Evolutionary conservation across 257 asterid species (phyloP).

Genomic region (Nicotiana obtusifolia): DNA sequence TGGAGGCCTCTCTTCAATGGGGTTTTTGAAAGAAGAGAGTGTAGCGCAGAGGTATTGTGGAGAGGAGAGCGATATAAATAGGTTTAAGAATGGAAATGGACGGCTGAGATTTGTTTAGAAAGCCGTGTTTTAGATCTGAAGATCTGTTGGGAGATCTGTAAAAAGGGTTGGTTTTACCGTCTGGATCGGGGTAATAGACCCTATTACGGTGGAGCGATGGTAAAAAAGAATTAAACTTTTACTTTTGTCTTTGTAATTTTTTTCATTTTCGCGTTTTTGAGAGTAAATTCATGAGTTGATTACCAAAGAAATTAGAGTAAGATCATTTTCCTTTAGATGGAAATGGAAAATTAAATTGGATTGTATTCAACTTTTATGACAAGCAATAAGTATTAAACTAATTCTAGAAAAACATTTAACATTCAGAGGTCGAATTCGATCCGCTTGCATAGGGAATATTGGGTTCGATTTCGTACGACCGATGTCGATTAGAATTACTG

Average conservation of each 20-base stretch:
- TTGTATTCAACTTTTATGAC: too few relatives aligned
- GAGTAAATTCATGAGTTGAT: neutral
- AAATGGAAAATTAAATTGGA: too few relatives aligned
- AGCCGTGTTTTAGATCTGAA: slow-evolving; percentile 42
- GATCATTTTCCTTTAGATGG: neutral
- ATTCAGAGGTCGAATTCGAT: too few relatives aligned
- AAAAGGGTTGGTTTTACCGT: neutral
- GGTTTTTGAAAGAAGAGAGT: neutral
- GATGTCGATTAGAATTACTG: too few relatives aligned
- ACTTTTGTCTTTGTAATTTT: too few relatives aligned
- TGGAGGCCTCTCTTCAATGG: neutral
- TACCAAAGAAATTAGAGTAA: too few relatives aligned
- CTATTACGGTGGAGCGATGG: neutral
- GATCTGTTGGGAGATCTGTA: neutral
- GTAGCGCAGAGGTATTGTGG: neutral
- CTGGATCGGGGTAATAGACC: neutral
- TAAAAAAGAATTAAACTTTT: too few relatives aligned
- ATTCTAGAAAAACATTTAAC: too few relatives aligned
- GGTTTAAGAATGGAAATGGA: slow-evolving; percentile 15
- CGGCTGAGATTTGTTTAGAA: slow-evolving; percentile 28
- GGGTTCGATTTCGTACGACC: too few relatives aligned
- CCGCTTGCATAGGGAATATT: too few relatives aligned
- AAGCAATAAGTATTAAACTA: too few relatives aligned
- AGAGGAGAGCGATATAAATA: slow-evolving; percentile 24
- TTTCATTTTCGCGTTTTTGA: neutral